Percentiles rank a stretch among this genome's conserved stretches.
phyloP scores from a whole-genome alignment of 2,329 filamentous ascomycete species.

The Domatiomyces globalis region DNA sequence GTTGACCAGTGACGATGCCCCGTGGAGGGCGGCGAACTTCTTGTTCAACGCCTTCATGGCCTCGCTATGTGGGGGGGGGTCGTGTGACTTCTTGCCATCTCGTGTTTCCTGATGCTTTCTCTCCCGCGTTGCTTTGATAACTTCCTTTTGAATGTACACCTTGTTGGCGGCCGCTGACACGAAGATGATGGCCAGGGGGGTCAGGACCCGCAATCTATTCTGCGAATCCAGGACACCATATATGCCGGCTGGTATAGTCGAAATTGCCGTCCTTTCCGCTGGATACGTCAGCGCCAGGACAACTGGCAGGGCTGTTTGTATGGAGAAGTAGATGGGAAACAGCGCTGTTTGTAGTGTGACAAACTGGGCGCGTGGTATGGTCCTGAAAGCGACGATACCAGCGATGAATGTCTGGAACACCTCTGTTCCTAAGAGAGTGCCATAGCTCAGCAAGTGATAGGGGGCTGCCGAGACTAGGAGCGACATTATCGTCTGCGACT shows the following conservation, averaged over 20 bases:
- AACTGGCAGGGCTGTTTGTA: slow-evolving; percentile 64
- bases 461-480: no score
- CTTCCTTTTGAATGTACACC: slow-evolving; percentile 57
- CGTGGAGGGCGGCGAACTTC: slow-evolving; percentile 65
- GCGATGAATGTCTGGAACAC: slow-evolving; percentile 63
- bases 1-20: slow-evolving; percentile 67
- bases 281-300: slow-evolving; percentile 70
- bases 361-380: slow-evolving; percentile 68
- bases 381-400: slow-evolving; percentile 61
- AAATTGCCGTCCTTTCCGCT: slow-evolving; percentile 33
- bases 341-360: slow-evolving; percentile 62
- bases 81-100: slow-evolving; percentile 78
- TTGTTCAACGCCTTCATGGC: slow-evolving; percentile 74
- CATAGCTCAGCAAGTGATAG: slow-evolving; percentile 47
- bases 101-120: slow-evolving; percentile 72
- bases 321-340: slow-evolving; percentile 57
- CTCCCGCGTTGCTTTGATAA: slow-evolving; percentile 58
- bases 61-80: slow-evolving; percentile 61
- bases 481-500: no score
- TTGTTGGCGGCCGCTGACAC: slow-evolving; percentile 58
- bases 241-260: slow-evolving; percentile 31
- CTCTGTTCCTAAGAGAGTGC: slow-evolving; percentile 70
- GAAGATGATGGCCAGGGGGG: slow-evolving; percentile 57
- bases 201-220: slow-evolving; percentile 50
- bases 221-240: slow-evolving; percentile 44